Base-by-base conservation (phyloP, 257 asterid genomes). In the Capsicum rhomboideum region DNA sequence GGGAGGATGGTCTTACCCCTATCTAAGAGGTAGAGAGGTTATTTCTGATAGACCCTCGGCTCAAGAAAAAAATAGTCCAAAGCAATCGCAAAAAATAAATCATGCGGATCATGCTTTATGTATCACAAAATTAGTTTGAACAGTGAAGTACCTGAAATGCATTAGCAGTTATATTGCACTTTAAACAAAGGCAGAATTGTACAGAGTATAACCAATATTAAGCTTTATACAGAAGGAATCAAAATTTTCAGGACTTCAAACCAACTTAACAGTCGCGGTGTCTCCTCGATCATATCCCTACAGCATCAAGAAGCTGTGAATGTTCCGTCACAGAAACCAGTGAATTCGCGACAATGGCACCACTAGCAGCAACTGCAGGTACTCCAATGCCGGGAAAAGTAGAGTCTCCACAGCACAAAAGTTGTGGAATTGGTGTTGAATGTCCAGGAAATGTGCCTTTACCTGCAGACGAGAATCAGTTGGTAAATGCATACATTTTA, bases 351-450 rank as follows among this genome's bases (percentile, higher is more conserved):
- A 96, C 99, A 78, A 96, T 96, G 87, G 99, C 98, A 68, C 99
- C 99, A 89, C 99, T 94, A 44, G 99, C 98, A 37, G 99, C 99
- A 86, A 96, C 99, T 10, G 98, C 99, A 82, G 99, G 99, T 18
- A 96, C 98, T 29, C 99, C 98, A 0, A 96, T 96, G 23, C 99
- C 99, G 0, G 99, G 99, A 80, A 96, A 96, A 79, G 99, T 96
- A n/a, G 99, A 96, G 88, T 96, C 99, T 59, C 99, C 99, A 56
- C 99, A 96, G 86, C 98, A 93, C 14, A 85, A 86, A 79, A 96
- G 98, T 63, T 90, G 90, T 2, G 92, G 78, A 55, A 96, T 87
- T 46, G 98, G 98, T 59, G 97, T 91, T 12, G 98, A 88, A 83
- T 96, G 97, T 53, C 97, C 98, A 0, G 98, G 98, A 83, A 96